Evolutionary conservation across 495 filamentous ascomycete genomes (phyloP), one percentile per base, ranked within the genome.

Genomic region (Hypoxylon fragiforme): DNA sequence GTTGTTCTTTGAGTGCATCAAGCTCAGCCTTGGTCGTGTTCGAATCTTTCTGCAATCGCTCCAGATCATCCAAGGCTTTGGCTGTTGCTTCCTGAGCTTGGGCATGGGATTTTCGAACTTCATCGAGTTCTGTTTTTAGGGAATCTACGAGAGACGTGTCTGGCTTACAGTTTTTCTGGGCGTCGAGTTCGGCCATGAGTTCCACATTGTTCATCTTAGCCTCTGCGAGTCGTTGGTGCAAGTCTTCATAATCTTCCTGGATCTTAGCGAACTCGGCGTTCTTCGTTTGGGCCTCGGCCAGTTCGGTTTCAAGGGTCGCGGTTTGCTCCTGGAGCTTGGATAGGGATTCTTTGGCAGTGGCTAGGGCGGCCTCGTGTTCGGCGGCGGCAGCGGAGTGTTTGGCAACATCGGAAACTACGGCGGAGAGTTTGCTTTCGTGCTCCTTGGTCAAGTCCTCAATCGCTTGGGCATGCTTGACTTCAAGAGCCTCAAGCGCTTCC

Each of bases 181-280:
- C 76, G 31, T 83, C 80, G 16, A 81, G 69, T 46, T 80, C 79
- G 7, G 79, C 79, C 65, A 77, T 75, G 11, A 79, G 74, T 32
- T 72, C 72, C 19, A 79, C 74, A 36, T 79, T 81, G 32, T 74
- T 76, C 75, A 79, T 77, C 65, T 81, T 81, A 50, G 80, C 77
- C 32, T 71, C 63, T 2, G 77, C 78, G 13, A 83, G 73, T 47
- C 76, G 64, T 54, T 78, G 70, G 45, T 70, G 70, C 35, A 81
- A 57, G 5, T 66, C 60, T 39, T 77, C 74, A 19, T 69, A 44
- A 30, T 81, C 77, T 6, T 57, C 63, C 37, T 80, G 66, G 2
- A 65, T 40, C 54, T 74, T 72, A 21, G 51, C 54, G 9, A 78
- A 60, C 15, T 65, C 47, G 38, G 67, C 54, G 14, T 53, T 60